Evolutionary conservation across 345 rosid species (phyloP), one percentile per base, ranked within the genome.

Genomic region (Eucalyptus regnans): DNA sequence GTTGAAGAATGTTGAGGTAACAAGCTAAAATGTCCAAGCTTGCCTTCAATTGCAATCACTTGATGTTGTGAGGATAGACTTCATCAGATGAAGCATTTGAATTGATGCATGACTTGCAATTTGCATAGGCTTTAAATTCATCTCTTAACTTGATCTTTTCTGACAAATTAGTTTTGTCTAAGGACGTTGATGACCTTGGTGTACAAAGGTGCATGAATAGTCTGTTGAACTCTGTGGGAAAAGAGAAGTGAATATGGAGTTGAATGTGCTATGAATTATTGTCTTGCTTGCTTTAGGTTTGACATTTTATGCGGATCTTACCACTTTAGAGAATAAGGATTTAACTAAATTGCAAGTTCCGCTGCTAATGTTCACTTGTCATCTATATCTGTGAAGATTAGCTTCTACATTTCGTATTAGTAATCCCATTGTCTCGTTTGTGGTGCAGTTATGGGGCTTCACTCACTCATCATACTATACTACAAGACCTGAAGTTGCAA

Each of bases 381-480:
- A 37, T 76, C 12, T 33, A 43, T 37, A 41, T 37, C 7, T 2
- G 27, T 20, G 83, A 76, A 76, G 27, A 76, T 37, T 71, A 37
- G 46, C 46, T 46, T 71, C 81, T 37, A 18, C 27, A 9, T 71
- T 37, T 71, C 14, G 15, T 31, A 87, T 88, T 49, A 48, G 22
- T 12, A 41, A 56, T 76, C 48, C 43, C 48, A 20, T 13, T 86
- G 22, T 66, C 68, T 92, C 58, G 64, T 91, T 22, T 43, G 58
- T 33, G 60, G 13, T 93, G 95, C 98, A 97, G 98, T 96, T 97
- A 6, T 97, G 99, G 98, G 98, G 99, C 17, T 97, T 96, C 89
- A 90, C 94, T 1, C 96, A 97, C 86, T 89, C 91, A 33, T 96
- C 97, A 87, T 93, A 86, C 50, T 93, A 93, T 92, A 86, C 93